Evolutionary conservation across 306 rosid genomes (phyloP), one percentile per base, ranked within the genome.

Genomic region (Acacia crassicarpa): DNA sequence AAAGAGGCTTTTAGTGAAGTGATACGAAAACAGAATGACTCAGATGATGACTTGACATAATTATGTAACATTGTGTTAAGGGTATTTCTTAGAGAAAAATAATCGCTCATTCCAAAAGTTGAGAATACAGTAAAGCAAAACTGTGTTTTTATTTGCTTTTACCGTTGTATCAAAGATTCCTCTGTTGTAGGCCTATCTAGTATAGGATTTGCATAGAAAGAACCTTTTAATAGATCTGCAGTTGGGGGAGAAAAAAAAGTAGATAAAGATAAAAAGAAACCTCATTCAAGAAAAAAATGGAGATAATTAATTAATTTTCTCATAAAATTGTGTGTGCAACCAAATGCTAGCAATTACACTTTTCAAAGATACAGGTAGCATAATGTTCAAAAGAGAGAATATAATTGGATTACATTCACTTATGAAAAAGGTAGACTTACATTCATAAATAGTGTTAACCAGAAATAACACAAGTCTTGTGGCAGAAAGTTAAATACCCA

Each of bases 161-260:
- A 95, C 98, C 99, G 83, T 77, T 91, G 89, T 83, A 95, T 84
- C 85, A 91, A 83, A 76, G 90, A 90, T 79, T 83, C 81, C 2
- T 95, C 98, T 59, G 91, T 89, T 84, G 99, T 93, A 40, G 98
- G 98, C 33, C 11, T 90, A 84, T 93, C 99, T 59, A 91, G 87
- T 81, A 91, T 74, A 58, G 99, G 98, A 88, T 95, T 93, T 77
- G 99, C 99, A 75, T 95, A 95, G 88, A 88, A 95, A 84, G 97
- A 95, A 62, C 99, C 95, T 87, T 95, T 95, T 79, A 95, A 82
- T 81, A 89, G 78, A 88, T 93, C 98, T 95, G 94, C 88, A 82
- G 51, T 66, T 44, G 69, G 67, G 77, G 33, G 61, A 72, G 35
- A 53, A 46, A 74, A 67, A 67, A 49, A 53, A 58, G 68, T 38